Evolutionary conservation across 495 filamentous ascomycete species (phyloP).

Genomic region (Sporormia fimetaria): DNA sequence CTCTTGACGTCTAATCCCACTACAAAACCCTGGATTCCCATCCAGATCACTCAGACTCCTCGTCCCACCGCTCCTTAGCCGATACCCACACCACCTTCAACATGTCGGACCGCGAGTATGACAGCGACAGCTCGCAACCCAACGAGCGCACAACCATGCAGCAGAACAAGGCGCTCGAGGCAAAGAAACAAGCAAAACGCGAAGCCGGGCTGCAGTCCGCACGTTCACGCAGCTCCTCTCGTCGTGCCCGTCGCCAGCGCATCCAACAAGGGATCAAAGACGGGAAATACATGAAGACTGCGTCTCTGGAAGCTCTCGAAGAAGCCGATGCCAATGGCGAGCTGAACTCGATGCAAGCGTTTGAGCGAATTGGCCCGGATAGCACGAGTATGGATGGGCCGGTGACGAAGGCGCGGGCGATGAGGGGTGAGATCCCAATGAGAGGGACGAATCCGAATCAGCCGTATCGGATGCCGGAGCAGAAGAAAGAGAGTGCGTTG

Average conservation of each 20-base stretch:
- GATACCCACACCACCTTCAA: conserved; percentile 8
- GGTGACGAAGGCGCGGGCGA: conserved; percentile 37
- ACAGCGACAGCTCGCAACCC: conserved; percentile 22
- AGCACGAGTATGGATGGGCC: conserved; percentile 40
- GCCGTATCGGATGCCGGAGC: conserved; percentile 26
- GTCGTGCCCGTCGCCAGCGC: conserved; percentile 33
- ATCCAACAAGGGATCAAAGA: conserved; percentile 29
- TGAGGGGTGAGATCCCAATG: conserved; percentile 39
- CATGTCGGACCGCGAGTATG: conserved; percentile 30
- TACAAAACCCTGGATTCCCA: not conserved
- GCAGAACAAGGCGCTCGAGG: conserved; percentile 29
- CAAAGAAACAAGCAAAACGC: conserved; percentile 25
- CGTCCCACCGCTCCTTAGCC: not conserved
- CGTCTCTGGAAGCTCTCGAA: conserved; percentile 34
- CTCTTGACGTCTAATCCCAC: not conserved
- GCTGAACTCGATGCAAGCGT: conserved; percentile 37
- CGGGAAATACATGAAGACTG: conserved; percentile 36
- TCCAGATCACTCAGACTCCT: not conserved
- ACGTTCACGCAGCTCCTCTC: conserved; percentile 31
- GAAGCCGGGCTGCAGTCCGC: conserved; percentile 28
- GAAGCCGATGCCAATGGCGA: conserved; percentile 36
- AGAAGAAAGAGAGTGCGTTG: conserved; percentile 25
- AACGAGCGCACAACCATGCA: conserved; percentile 31
- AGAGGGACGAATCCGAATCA: conserved; percentile 34
- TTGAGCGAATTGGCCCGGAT: conserved; percentile 39